Base-by-base conservation (phyloP, 192 early-diverging fungal genomes). In the Entomortierella beljakovae region DNA sequence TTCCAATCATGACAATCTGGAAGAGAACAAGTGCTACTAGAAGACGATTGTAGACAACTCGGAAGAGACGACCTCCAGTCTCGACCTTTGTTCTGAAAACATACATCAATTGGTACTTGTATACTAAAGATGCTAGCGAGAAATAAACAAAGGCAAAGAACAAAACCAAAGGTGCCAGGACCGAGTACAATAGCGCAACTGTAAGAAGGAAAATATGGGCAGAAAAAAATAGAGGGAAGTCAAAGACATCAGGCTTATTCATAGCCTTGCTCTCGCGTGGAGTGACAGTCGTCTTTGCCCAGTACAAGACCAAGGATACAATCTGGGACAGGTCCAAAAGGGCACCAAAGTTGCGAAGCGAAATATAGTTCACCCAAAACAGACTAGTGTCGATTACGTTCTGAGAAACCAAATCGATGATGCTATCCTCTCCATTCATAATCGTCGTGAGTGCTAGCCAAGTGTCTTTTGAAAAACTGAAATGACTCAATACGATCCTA, bases 351-450 rank as follows among this genome's bases (percentile, higher is more conserved):
- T 88, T 86, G 54, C 85, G 81, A 43, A 93, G 82, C 37, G 91
- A 88, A 20, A 92, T 86, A 63, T 93, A 94, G n/a, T 87, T 88
- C 0, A 91, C 89, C 92, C 92, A 94, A 73, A 90, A 94, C 61
- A 87, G 77, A 7, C 88, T 88, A 40, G 88, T 81, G 57, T 82
- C 79, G 50, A 80, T 49, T 20, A 89, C 62, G 1, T 62, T 72
- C 50, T 79, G 23, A 2, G 83, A 81, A 15, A 84, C 25, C 1
- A 75, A 22, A 28, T 67, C 63, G 15, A 84, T 72, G 50, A 86
- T 64, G 6, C 81, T 64, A 25, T 88, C 68, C 26, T 67, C 51
- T 0, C 64, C 46, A n/a, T 53, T 25, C 25, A 83, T 29, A 33
- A 76, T 56, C 32, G 70, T 64, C 54, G 65, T 82, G 57, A 88